These are phyloP conservation scores for Lactifluus subvellereus DNA, from an alignment of 768 basidiomycete species.

Conservation along the genomic window DNA sequence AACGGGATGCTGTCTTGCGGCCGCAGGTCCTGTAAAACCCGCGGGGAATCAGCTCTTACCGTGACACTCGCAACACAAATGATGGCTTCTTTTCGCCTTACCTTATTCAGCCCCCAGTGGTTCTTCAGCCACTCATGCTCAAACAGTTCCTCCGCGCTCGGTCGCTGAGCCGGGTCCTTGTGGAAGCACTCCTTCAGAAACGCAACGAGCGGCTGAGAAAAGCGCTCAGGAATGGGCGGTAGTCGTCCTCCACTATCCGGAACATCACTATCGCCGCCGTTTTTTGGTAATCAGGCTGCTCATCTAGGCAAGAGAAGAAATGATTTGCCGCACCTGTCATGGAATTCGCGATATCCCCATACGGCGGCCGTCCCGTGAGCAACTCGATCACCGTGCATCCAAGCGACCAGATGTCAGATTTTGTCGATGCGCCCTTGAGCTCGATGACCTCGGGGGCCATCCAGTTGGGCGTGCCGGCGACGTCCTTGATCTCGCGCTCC, in stretches of 20 bases:
- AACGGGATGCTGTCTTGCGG: slow-evolving; percentile 96
- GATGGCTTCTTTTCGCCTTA: slow-evolving; percentile 31
- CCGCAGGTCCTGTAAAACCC: slow-evolving; percentile 55
- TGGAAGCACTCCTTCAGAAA: slow-evolving; percentile 87
- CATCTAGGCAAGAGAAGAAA: not conserved
- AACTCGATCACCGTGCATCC: slow-evolving; percentile 94
- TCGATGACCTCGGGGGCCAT: slow-evolving; percentile 99
- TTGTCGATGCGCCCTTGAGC: slow-evolving; percentile 87
- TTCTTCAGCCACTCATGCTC: slow-evolving; percentile 89
- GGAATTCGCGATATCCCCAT: slow-evolving; percentile 80
- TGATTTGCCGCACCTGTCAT: slow-evolving; percentile 63
- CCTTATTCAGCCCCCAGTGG: slow-evolving; percentile 76
- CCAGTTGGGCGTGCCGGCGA: slow-evolving; percentile 97
- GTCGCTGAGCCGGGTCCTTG: slow-evolving; percentile 80
- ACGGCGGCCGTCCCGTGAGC: slow-evolving; percentile 87
- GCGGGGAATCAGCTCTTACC: not conserved
- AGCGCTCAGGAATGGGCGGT: slow-evolving; percentile 76
- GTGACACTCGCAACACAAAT: too few relatives aligned
- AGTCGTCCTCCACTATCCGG: slow-evolving; percentile 90
- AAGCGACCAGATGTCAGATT: slow-evolving; percentile 94
- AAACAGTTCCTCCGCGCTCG: slow-evolving; percentile 76
- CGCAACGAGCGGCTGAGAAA: slow-evolving; percentile 68
- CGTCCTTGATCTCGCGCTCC: slow-evolving; percentile 77
- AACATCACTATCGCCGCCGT: slow-evolving; percentile 70
- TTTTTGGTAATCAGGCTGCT: not conserved